Evolutionary conservation across 2,329 filamentous ascomycete species (phyloP).

Genomic region (Trichoderma endophyticum): DNA sequence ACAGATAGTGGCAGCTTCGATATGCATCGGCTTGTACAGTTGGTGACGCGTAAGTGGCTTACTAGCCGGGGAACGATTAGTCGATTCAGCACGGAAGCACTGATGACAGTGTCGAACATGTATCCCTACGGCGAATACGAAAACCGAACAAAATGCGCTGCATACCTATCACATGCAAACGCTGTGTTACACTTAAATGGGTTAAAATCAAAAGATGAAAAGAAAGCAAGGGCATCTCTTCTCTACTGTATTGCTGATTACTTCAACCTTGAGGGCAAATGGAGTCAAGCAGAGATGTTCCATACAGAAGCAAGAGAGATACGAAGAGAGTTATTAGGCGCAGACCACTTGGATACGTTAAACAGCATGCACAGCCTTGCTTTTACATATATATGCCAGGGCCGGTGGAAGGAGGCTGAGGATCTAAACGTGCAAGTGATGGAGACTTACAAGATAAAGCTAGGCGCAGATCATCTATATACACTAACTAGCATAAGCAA

Average conservation of each 20-base stretch:
- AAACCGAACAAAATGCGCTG: background rate
- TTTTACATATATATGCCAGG: background rate
- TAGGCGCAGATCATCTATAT: background rate
- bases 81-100: background rate
- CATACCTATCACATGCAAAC: background rate
- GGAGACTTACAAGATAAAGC: background rate
- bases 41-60: background rate
- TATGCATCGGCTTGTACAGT: background rate
- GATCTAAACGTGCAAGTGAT: background rate
- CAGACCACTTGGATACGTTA: background rate
- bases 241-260: background rate
- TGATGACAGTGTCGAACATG: background rate
- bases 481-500: background rate
- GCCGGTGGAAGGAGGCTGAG: background rate
- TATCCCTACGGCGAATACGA: background rate
- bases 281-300: background rate
- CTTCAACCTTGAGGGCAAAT: background rate
- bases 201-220: background rate
- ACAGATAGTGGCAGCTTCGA: background rate
- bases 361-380: background rate
- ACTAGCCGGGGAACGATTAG: background rate
- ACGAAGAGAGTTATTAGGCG: background rate
- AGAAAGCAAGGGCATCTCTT: background rate
- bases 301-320: background rate
- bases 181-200: background rate